Base-by-base conservation (phyloP, 306 rosid genomes). In the Rosa multiflora region DNA sequence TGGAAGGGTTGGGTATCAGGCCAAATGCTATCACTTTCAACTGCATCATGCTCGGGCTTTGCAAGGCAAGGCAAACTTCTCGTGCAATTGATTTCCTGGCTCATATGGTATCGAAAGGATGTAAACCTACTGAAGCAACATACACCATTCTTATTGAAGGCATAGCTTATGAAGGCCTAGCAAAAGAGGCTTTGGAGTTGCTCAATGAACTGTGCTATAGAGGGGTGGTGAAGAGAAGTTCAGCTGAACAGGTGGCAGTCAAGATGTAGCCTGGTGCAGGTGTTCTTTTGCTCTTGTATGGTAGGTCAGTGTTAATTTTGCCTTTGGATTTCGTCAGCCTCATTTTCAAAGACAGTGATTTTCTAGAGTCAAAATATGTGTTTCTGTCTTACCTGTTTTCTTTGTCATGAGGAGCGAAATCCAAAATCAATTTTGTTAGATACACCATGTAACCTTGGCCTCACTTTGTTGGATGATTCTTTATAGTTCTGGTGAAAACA, bases 141-240 rank as follows among this genome's bases (percentile, higher is more conserved):
- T 95, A 95, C 80, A 90, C 95, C 44, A 90, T 91, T 87, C 99
- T 95, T 69, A 87, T 95, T 53, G 96, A 90, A 86, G 98, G 98
- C 85, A 82, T 95, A 75, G 97, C 99, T 13, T 82, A 83, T 77
- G 98, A 96, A 87, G 99, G 99, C 47, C 82, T 96, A 1, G 92
- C 91, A 12, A 88, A 88, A 81, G 98, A 96, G 69, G 99, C 98
- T 69, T 75, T 96, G 88, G 91, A 82, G 83, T 81, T 96, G 56
- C 76, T 91, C 52, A 86, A 85, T 76, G 93, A 93, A 80, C 75
- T 96, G 83, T 80, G 88, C 82, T 82, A 83, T 79, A 89, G 85
- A 83, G 98, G 98, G 63, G 85, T 88, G 77, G 88, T 96, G 87
- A 93, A 87, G 92, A 89, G 84, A 86, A 93, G 94, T 77, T 90